Base-by-base conservation (phyloP, 345 rosid genomes). In the Clarkia xantiana region DNA sequence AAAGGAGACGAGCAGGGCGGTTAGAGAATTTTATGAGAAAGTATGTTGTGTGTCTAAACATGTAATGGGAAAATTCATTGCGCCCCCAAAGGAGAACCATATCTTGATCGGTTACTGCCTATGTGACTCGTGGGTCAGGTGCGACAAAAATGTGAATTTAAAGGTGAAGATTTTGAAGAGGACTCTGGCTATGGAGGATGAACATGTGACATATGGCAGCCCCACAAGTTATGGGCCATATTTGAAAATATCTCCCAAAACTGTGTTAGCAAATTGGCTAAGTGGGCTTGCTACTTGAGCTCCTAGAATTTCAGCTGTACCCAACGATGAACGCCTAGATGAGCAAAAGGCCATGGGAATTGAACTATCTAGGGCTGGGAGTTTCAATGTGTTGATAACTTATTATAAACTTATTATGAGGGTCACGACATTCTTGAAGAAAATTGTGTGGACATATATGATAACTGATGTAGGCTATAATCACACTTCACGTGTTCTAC, bases 381-480 rank as follows among this genome's bases (percentile, higher is more conserved):
- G 71, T 57, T 79, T 84, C 50, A 69, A 73, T 11, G 99, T 93
- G 56, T 63, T 93, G 72, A 80, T 93, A 58, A 93, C 97, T 40
- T 97, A 93, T 64, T 93, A 93, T 62, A 94, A 83, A 71, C 87
- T 93, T 46, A 84, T 93, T 71, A 93, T 87, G 95, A 93, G 89
- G 76, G 99, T 87, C 58, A 93, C 78, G 76, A 61, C 80, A 62
- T 87, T 87, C 61, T 62, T 93, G 78, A 93, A 82, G 75, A 93
- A 93, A 67, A 75, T 93, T 67, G 66, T 53, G 14, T 93, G 99
- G 99, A 48, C 23, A 17, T 93, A 93, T 74, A 70, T 93, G 94
- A 84, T 93, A 62, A 94, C 87, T 60, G 99, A 93, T 65, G 99
- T 87, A 82, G 99, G 99, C n/a, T n/a, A n/a, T n/a, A n/a, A n/a